phyloP scores from a whole-genome alignment of 1,284 basidiomycete genomes.

The Apiotrichum mycotoxinovorans region DNA sequence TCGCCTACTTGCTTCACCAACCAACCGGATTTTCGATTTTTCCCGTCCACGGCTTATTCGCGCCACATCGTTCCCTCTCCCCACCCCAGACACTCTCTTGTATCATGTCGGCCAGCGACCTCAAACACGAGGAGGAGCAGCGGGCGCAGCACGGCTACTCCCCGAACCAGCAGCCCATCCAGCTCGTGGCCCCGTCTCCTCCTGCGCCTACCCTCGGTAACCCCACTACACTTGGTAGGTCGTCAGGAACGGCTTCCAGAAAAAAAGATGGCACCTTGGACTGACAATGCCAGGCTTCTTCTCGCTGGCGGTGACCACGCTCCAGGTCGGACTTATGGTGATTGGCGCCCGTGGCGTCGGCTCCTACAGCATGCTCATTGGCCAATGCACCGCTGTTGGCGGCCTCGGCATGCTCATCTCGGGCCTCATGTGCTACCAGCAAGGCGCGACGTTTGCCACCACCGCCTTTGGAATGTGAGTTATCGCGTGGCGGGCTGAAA shows the following conservation, averaged over 20 bases:
- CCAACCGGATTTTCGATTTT: no score
- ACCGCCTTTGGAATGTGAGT: constrained; percentile 15
- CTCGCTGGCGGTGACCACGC: constrained; percentile 16
- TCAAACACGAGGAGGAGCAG: constrained; percentile 8
- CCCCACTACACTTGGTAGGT: constrained; percentile 11
- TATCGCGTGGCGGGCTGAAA: neutral
- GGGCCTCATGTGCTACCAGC: constrained; percentile 16
- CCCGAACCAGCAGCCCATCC: neutral
- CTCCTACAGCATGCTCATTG: constrained; percentile 9
- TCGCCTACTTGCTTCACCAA: no score
- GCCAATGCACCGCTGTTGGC: constrained; percentile 12
- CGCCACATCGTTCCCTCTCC: no score
- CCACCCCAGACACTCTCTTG: no score
- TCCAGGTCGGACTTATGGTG: constrained; percentile 14
- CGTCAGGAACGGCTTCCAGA: no score
- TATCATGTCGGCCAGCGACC: neutral
- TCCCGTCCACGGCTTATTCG: no score
- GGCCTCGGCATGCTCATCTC: constrained; percentile 22
- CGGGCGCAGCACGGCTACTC: neutral
- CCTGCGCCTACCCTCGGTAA: neutral
- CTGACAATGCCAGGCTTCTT: constrained; percentile 9
- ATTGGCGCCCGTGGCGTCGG: constrained; percentile 10
- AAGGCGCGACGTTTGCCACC: constrained; percentile 14
- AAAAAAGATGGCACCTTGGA: no score
- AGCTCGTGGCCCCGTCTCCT: neutral